Conservation (phyloP, 2,329 filamentous ascomycete genomes). For the Aureobasidium sp. region DNA sequence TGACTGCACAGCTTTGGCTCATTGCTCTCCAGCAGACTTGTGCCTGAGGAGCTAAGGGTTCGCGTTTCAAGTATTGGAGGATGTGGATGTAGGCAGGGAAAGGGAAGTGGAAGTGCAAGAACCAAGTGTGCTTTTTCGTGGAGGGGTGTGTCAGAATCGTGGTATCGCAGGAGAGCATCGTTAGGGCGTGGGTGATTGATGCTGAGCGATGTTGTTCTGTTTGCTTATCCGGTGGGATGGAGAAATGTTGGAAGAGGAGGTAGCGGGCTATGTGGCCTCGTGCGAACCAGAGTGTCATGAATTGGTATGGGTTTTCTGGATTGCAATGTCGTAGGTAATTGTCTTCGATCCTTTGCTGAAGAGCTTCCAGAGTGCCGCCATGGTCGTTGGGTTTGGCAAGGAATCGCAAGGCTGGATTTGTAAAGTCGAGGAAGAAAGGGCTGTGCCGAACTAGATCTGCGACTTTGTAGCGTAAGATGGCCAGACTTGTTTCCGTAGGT, state of each 20-base stretch:
- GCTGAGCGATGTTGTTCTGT: constrained; percentile 21
- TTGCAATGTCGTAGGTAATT: constrained; percentile 38
- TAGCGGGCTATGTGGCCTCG: constrained; percentile 40
- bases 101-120: constrained; percentile 37
- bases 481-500: constrained; percentile 36
- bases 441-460: constrained; percentile 33
- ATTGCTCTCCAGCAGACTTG: constrained; percentile 36
- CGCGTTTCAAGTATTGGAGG: constrained; percentile 32
- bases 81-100: constrained; percentile 42
- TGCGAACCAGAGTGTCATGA: constrained; percentile 39
- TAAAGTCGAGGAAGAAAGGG: constrained; percentile 38
- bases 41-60: constrained; percentile 29
- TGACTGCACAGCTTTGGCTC: constrained; percentile 36
- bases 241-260: constrained; percentile 40
- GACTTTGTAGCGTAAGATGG: constrained; percentile 35
- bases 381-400: constrained; percentile 17
- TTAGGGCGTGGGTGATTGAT: constrained; percentile 27
- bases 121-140: constrained; percentile 36
- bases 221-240: constrained; percentile 13
- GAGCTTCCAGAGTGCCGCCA: constrained; percentile 22
- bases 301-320: constrained; percentile 36
- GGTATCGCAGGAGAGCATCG: constrained; percentile 40
- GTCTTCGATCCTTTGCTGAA: constrained; percentile 38
- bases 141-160: constrained; percentile 34
- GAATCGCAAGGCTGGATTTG: constrained; percentile 31